phyloP scores from a whole-genome alignment of 768 basidiomycete genomes.

The Nidularia pulvinata region DNA sequence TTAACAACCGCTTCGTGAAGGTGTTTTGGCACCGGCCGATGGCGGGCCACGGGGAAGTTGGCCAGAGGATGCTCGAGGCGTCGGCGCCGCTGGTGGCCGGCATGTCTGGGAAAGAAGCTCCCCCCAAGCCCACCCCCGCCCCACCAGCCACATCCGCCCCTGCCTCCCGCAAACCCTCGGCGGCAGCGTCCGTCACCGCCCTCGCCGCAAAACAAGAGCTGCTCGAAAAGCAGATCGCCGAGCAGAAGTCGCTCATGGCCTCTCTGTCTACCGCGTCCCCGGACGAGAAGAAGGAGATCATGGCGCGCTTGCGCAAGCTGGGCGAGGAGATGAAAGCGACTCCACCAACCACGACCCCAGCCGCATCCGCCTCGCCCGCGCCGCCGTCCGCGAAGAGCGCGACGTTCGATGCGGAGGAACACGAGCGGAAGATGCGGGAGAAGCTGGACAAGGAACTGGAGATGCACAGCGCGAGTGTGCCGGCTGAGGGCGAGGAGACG shows the following conservation, averaged over 20 bases:
- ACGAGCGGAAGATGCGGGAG: conserved; percentile 59
- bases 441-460: conserved; percentile 86
- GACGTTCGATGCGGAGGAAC: conserved; percentile 30
- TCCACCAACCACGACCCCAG: conserved; percentile 20
- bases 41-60: conserved; percentile 86
- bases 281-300: conserved; percentile 80
- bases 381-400: conserved; percentile 11
- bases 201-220: conserved; percentile 76
- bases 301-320: conserved; percentile 73
- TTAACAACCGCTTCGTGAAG: conserved; percentile 93
- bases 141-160: conserved; percentile 13
- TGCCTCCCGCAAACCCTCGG: conserved; percentile 32
- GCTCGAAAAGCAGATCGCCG: conserved; percentile 80
- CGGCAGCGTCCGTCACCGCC: conserved; percentile 22
- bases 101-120: conserved; percentile 37
- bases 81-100: conserved; percentile 78
- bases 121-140: conserved; percentile 10
- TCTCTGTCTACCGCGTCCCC: conserved; percentile 59
- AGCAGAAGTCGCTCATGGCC: conserved; percentile 86
- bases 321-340: conserved; percentile 74
- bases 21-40: conserved; percentile 95
- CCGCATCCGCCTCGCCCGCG: conserved; percentile 20
- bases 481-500: conserved; percentile 39
- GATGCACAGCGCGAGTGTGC: conserved; percentile 44
- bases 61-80: conserved; percentile 77